Percentiles rank a stretch among this genome's conserved stretches.
These are phyloP conservation scores for Vinca major DNA, from an alignment of 305 asterid genomes.

Conservation along the genomic window DNA sequence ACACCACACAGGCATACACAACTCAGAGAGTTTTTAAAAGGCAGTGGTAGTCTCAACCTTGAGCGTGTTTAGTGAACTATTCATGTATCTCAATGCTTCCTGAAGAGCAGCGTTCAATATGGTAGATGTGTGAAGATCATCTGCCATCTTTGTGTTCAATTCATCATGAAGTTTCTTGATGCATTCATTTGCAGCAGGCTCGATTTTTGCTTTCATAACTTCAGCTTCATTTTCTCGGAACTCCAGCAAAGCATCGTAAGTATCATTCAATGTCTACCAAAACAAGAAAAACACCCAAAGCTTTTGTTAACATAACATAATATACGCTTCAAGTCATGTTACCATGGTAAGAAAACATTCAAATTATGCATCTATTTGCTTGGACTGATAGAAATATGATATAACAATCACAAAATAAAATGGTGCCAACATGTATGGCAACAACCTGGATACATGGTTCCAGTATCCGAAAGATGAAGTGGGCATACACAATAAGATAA, in stretches of 20 bases:
- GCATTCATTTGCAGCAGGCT: conserved; percentile 43
- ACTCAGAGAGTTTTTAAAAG: not conserved
- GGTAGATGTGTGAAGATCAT: conserved; percentile 73
- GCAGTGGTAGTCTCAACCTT: conserved; percentile 33
- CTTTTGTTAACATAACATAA: conserved; percentile 10
- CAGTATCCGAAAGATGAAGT: not conserved
- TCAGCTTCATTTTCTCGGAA: conserved; percentile 30
- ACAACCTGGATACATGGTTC: not conserved
- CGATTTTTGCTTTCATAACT: conserved; percentile 29
- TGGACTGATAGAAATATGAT: not conserved
- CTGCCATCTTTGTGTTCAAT: conserved; percentile 54
- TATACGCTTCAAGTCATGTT: not conserved
- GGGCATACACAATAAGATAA: not conserved
- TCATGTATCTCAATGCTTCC: conserved; percentile 49
- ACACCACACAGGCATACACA: not conserved
- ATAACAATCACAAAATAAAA: not conserved
- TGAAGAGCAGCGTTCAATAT: conserved; percentile 52
- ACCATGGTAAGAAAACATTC: not conserved
- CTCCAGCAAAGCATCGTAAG: conserved; percentile 36
- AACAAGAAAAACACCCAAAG: conserved; percentile 12
- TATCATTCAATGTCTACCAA: conserved; percentile 61
- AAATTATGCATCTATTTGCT: not conserved
- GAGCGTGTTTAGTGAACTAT: conserved; percentile 38
- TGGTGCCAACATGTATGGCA: not conserved
- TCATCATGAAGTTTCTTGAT: conserved; percentile 46